These are phyloP conservation scores for Aspergillus wentii DNA, from an alignment of 495 filamentous ascomycete species.

Conservation along the genomic window DNA sequence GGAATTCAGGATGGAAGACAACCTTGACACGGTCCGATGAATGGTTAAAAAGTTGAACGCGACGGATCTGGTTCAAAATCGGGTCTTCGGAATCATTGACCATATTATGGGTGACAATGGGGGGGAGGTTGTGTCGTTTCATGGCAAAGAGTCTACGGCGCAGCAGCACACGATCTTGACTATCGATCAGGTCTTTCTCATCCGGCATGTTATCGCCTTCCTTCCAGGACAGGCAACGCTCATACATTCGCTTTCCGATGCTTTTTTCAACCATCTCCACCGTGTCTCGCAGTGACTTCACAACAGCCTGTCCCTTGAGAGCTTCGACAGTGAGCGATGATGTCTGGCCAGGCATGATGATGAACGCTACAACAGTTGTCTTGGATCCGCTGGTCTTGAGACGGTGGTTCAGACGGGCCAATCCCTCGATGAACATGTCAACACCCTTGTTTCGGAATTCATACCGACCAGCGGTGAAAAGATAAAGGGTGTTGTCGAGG, in stretches of 20 bases:
- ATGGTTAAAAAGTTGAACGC: conserved; percentile 95
- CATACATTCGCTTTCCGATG: conserved; percentile 90
- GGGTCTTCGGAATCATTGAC: conserved; percentile 88
- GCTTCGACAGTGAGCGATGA: conserved; percentile 93
- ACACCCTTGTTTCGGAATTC: conserved; percentile 98
- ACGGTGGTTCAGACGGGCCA: conserved; percentile 89
- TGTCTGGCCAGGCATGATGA: conserved; percentile 99
- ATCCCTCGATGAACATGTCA: conserved; percentile 97
- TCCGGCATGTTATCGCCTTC: conserved; percentile 90
- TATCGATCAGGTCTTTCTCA: conserved; percentile 89
- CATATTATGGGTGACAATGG: conserved; percentile 99
- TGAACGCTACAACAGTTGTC: conserved; percentile 95
- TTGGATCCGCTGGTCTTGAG: conserved; percentile 82
- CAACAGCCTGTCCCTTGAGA: conserved; percentile 91
- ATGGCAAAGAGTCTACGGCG: conserved; percentile 90
- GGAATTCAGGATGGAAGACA: conserved; percentile 96
- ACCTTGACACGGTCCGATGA: conserved; percentile 93
- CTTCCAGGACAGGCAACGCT: conserved; percentile 87
- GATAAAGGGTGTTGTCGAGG: conserved; percentile 93
- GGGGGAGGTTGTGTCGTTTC: conserved; percentile 84
- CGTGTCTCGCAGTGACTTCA: conserved; percentile 92
- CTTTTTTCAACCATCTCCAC: conserved; percentile 84
- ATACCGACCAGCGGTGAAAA: conserved; percentile 95
- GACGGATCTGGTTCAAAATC: conserved; percentile 91
- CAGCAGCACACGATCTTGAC: conserved; percentile 88